phyloP scores from a whole-genome alignment of 768 basidiomycete genomes.

The Kwoniella sp. region DNA sequence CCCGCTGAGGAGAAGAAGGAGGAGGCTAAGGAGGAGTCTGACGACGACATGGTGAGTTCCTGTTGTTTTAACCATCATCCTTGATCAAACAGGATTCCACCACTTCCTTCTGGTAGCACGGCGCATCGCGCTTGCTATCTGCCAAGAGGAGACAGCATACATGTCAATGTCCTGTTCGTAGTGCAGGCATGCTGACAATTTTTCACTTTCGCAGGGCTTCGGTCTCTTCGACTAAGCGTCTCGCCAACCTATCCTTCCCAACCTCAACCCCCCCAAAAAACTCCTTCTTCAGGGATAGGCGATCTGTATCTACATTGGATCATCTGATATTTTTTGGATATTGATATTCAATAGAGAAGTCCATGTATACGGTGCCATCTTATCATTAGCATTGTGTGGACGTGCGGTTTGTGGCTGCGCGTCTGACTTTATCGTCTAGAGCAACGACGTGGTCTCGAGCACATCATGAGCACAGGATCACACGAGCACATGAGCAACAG shows the following conservation, averaged over 20 bases:
- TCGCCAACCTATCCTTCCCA: constrained; percentile 18
- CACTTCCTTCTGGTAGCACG: too few relatives aligned
- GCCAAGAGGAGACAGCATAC: too few relatives aligned
- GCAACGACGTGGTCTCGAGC: too few relatives aligned
- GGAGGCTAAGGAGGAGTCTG: constrained; percentile 62
- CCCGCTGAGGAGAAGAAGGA: constrained; percentile 75
- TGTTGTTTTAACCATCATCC: background rate
- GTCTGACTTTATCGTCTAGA: too few relatives aligned
- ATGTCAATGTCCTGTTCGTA: too few relatives aligned
- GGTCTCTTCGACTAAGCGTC: constrained; percentile 52
- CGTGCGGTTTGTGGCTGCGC: too few relatives aligned
- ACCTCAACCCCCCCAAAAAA: constrained; percentile 7
- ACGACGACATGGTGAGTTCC: constrained; percentile 54
- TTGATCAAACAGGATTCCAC: background rate
- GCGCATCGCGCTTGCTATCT: too few relatives aligned
- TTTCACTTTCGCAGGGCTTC: constrained; percentile 32
- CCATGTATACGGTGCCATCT: background rate
- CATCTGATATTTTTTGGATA: background rate
- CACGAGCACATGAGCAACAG: too few relatives aligned
- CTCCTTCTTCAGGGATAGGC: background rate
- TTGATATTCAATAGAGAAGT: background rate
- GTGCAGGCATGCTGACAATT: constrained; percentile 11
- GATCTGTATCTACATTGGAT: background rate
- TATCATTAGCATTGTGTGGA: background rate
- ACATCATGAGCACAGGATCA: too few relatives aligned